Evolutionary conservation across 2,329 filamentous ascomycete genomes (phyloP).

Genomic region (Cordyceps cateniannulata): DNA sequence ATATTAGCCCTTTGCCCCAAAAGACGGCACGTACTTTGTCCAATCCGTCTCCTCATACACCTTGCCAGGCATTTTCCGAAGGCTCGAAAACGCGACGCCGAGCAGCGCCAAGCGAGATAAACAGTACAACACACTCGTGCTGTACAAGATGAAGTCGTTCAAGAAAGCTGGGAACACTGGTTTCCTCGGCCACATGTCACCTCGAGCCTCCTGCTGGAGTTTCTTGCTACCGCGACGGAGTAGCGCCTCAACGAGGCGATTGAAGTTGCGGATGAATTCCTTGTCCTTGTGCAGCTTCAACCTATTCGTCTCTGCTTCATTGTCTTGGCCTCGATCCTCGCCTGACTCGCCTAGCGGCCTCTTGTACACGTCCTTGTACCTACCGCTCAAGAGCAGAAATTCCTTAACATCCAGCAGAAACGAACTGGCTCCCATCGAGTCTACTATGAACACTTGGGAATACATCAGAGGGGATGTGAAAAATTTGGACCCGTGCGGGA

Average conservation of each 20-base stretch:
- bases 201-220: neutral
- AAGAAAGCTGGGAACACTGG: neutral
- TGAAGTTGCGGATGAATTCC: neutral
- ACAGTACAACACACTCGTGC: neutral
- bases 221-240: neutral
- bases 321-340: neutral
- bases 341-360: neutral
- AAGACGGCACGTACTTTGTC: neutral
- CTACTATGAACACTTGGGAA: neutral
- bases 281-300: neutral
- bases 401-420: neutral
- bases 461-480: no score
- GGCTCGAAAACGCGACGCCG: neutral
- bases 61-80: neutral
- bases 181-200: neutral
- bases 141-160: neutral
- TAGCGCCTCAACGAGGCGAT: neutral
- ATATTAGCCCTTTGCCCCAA: neutral
- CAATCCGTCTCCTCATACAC: neutral
- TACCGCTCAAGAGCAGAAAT: neutral
- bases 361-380: neutral
- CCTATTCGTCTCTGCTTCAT: neutral
- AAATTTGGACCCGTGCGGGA: no score
- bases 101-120: neutral
- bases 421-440: neutral